Evolutionary conservation across 768 basidiomycete genomes (phyloP).

Genomic region (Agrocybe chaxingu): DNA sequence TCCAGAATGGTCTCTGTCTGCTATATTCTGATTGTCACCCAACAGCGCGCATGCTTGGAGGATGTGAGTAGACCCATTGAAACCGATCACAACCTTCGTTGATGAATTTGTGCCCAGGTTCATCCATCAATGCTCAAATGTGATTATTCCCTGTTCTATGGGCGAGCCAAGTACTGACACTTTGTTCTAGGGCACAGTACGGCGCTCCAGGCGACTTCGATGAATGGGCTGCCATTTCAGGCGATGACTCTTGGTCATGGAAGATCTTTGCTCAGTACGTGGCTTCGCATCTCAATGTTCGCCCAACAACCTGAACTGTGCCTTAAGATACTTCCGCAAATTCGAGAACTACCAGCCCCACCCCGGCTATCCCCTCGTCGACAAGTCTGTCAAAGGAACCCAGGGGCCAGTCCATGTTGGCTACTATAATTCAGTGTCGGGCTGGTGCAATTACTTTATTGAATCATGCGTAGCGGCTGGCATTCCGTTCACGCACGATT

Average conservation of each 20-base stretch:
- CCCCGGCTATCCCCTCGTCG: slow-evolving; percentile 48
- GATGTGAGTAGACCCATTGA: slow-evolving; percentile 44
- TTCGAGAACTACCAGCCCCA: slow-evolving; percentile 60
- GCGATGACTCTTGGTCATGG: slow-evolving; percentile 61
- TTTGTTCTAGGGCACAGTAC: slow-evolving; percentile 48
- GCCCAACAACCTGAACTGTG: background rate
- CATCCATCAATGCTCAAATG: slow-evolving; percentile 64
- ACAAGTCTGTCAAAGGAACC: slow-evolving; percentile 43
- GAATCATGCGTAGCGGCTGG: slow-evolving; percentile 51
- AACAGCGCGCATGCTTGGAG: slow-evolving; percentile 61
- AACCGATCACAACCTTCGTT: background rate
- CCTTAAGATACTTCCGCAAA: slow-evolving; percentile 59
- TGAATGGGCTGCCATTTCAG: slow-evolving; percentile 53
- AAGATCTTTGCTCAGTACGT: slow-evolving; percentile 45
- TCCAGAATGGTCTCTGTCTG: background rate
- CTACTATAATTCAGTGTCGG: slow-evolving; percentile 46
- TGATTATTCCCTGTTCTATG: slow-evolving; percentile 8
- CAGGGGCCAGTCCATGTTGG: slow-evolving; percentile 59
- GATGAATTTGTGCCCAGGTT: slow-evolving; percentile 33
- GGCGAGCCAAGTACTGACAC: background rate
- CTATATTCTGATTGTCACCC: background rate
- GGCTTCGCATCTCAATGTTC: background rate
- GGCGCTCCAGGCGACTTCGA: slow-evolving; percentile 71
- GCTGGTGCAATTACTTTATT: slow-evolving; percentile 47
- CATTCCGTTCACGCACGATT: slow-evolving; percentile 55